Evolutionary conservation across 2,329 filamentous ascomycete genomes (phyloP).

Genomic region (Ceratocystis cacaofunesta): DNA sequence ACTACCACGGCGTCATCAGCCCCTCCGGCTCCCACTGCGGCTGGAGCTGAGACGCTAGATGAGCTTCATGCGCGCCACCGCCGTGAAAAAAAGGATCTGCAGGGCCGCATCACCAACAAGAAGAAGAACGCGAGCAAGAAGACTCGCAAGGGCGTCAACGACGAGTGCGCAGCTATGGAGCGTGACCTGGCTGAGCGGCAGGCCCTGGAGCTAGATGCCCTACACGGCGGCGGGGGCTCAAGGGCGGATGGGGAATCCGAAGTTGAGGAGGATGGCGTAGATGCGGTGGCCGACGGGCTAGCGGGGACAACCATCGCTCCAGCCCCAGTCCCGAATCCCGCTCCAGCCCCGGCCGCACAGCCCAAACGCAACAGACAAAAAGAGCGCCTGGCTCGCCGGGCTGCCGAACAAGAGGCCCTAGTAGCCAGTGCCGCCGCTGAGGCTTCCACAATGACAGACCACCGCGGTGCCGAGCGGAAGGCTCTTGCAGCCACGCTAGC

Average conservation of each 20-base stretch:
- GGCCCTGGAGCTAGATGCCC: slow-evolving; percentile 38
- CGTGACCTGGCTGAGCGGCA: slow-evolving; percentile 51
- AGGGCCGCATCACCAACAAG: slow-evolving; percentile 76
- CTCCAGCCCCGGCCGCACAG: slow-evolving; percentile 19
- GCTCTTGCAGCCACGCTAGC: slow-evolving; percentile 56
- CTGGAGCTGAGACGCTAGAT: slow-evolving; percentile 46
- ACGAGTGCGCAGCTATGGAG: slow-evolving; percentile 61
- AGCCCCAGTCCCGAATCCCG: not conserved
- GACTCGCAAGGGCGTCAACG: slow-evolving; percentile 59
- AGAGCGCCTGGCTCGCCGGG: slow-evolving; percentile 74
- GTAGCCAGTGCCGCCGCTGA: slow-evolving; percentile 46
- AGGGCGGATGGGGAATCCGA: not conserved
- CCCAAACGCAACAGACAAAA: slow-evolving; percentile 82
- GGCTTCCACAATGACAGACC: slow-evolving; percentile 58
- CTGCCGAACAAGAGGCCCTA: slow-evolving; percentile 61
- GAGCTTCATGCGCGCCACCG: slow-evolving; percentile 66
- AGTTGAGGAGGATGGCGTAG: slow-evolving; percentile 13
- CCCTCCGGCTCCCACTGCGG: slow-evolving; percentile 12
- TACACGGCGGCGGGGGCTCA: slow-evolving; percentile 19
- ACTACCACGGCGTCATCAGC: not conserved
- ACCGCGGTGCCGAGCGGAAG: slow-evolving; percentile 52
- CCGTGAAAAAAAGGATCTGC: slow-evolving; percentile 77
- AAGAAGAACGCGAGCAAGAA: slow-evolving; percentile 93
- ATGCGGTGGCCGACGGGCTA: slow-evolving; percentile 16
- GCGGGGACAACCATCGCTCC: slow-evolving; percentile 13